phyloP scores from a whole-genome alignment of 306 rosid genomes.

The Boehmeria nivea region DNA sequence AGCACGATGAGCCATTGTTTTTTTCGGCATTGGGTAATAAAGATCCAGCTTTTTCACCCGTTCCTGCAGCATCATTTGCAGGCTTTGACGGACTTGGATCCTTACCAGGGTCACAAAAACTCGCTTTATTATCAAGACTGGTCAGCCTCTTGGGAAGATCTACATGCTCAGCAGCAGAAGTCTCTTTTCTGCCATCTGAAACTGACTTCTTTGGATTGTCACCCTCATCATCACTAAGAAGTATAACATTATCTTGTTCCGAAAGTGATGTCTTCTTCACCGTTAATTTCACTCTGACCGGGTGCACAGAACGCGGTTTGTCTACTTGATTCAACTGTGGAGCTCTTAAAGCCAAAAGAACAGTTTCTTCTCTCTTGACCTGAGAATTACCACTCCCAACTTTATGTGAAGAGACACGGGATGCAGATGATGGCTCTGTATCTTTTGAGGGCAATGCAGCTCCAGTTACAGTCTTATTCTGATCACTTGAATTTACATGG shows the following conservation, averaged over 20 bases:
- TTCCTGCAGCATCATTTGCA: constrained; percentile 39
- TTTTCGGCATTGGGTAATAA: constrained; percentile 26
- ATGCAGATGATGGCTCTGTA: constrained; percentile 15
- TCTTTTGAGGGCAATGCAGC: constrained; percentile 25
- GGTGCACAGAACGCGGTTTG: constrained; percentile 33
- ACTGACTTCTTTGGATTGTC: constrained; percentile 40
- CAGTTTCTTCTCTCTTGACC: constrained; percentile 40
- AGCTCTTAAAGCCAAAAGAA: constrained; percentile 20
- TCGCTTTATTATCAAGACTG: constrained; percentile 38
- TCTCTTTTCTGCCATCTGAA: constrained; percentile 36
- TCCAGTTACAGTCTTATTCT: constrained; percentile 31
- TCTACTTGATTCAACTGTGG: constrained; percentile 53
- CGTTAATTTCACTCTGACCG: constrained; percentile 28
- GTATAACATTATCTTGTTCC: constrained; percentile 42
- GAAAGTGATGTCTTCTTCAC: constrained; percentile 37
- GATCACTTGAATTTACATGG: constrained; percentile 24
- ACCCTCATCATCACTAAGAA: constrained; percentile 78
- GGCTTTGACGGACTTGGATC: constrained; percentile 33
- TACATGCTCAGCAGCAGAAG: constrained; percentile 17
- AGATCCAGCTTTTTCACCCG: constrained; percentile 34
- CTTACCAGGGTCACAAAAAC: constrained; percentile 32
- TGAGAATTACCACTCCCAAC: constrained; percentile 21
- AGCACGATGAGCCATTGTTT: constrained; percentile 28
- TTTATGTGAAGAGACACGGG: constrained; percentile 20
- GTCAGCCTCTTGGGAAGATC: constrained; percentile 32